Percentiles rank a stretch among this genome's conserved stretches.
Evolutionary conservation across 768 basidiomycete genomes (phyloP).

Genomic region (Leccinum barrowsii): DNA sequence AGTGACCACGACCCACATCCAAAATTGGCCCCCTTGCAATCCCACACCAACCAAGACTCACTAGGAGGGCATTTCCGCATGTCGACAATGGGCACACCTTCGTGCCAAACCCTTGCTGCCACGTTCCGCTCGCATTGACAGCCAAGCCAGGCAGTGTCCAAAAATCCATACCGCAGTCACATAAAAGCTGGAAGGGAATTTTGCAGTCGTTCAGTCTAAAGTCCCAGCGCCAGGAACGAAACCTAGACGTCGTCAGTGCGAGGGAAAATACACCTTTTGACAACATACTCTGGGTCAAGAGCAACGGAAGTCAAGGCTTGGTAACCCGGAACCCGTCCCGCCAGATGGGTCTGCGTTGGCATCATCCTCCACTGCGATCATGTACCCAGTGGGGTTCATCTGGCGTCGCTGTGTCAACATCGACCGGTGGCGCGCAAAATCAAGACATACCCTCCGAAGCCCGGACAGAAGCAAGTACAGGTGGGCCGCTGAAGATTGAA

Average conservation of each 20-base stretch:
- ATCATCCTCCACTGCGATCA: background rate
- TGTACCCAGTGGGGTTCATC: background rate
- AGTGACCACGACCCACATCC: background rate
- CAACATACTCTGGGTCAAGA: background rate
- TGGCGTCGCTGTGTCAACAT: background rate
- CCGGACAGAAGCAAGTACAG: rapidly evolving
- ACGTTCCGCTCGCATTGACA: too few species aligned
- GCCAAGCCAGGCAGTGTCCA: too few species aligned
- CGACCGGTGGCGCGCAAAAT: background rate
- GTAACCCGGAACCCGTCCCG: background rate
- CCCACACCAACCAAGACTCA: background rate
- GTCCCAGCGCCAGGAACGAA: too few species aligned
- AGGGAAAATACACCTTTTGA: background rate
- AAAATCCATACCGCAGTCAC: too few species aligned
- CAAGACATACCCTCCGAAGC: background rate
- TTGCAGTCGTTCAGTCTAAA: too few species aligned
- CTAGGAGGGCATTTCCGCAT: background rate
- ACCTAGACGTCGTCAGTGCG: too few species aligned
- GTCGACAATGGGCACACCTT: background rate
- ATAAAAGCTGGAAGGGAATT: too few species aligned
- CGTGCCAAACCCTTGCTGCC: too few species aligned
- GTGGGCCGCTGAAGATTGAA: background rate
- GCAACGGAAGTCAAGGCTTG: background rate
- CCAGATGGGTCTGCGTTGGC: background rate
- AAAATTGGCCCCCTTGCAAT: background rate